Percentiles rank a stretch among this genome's conserved stretches.
Conservation (phyloP, 2,329 filamentous ascomycete species). For the Aspergillus neotritici region DNA sequence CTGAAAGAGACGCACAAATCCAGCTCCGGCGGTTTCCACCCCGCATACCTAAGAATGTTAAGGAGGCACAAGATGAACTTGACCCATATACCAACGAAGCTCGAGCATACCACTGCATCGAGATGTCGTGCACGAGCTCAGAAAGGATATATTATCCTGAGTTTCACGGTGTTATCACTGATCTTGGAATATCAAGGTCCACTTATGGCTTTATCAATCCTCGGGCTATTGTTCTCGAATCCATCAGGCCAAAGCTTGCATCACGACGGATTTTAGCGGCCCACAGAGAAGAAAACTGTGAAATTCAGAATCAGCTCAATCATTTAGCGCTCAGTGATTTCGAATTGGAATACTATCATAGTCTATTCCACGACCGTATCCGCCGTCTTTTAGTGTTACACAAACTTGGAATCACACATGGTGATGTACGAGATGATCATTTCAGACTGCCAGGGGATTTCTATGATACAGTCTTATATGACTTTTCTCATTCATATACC, state of each 20-base stretch:
- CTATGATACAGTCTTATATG: constrained; percentile 10
- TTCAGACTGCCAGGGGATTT: constrained; percentile 12
- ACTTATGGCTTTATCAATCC: background rate
- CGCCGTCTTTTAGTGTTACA: constrained; percentile 8
- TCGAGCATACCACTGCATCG: constrained; percentile 1
- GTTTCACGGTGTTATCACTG: constrained; percentile 3
- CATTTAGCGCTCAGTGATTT: background rate
- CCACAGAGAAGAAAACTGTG: background rate
- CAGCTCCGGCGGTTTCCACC: too few species aligned
- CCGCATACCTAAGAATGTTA: too few species aligned
- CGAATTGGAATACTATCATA: constrained; percentile 8
- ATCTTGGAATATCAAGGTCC: background rate
- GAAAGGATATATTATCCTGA: constrained; percentile 3
- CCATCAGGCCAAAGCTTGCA: constrained; percentile 3
- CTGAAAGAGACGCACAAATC: too few species aligned
- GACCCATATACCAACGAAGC: background rate
- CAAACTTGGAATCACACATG: constrained; percentile 8
- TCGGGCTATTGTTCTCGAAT: constrained; percentile 1
- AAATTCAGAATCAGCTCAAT: background rate
- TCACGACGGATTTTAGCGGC: constrained; percentile 3
- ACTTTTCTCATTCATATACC: constrained; percentile 4
- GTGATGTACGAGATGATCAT: constrained; percentile 12
- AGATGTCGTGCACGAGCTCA: constrained; percentile 1
- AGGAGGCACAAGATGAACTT: too few species aligned
- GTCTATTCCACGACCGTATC: constrained; percentile 4